Evolutionary conservation across 1,284 basidiomycete species (phyloP), one percentile per base, ranked within the genome.

Genomic region (Apiotrichum siamense): DNA sequence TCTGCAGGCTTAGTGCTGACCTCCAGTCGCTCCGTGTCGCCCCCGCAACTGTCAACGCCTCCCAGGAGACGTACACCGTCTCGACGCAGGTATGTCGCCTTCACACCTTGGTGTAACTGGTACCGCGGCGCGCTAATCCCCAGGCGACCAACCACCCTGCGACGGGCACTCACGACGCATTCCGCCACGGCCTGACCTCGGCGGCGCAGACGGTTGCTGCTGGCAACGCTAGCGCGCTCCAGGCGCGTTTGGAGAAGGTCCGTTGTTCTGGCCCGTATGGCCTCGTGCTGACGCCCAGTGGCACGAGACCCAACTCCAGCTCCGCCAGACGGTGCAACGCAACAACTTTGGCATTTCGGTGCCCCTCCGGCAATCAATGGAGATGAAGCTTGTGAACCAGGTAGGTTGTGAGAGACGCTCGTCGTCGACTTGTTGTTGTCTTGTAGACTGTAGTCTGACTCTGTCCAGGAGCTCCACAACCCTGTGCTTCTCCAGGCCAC

Each of bases 321-420:
- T 93, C 51, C 87, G 87, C 70, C 78, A 96, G 55, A 90, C 83
- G 39, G 77, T 96, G 75, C 82, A 91, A 69, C 82, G 93, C 49
- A 85, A 92, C 73, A 75, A 85, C 33, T 87, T 86, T 66, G 94
- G 94, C 33, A 70, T 97, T 59, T 88, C 88, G 61, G 85, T 87
- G 32, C 94, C 94, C 6, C 81, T 96, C 70, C 81, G 92, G 39
- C 77, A 84, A 52, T 78, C 94, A 63, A 97, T 98, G 94, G 94
- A 98, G 73, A 81, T 92, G 64, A 88, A 87, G 78, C 81, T 92
- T 42, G 88, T 90, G 15, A 75, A 81, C 45, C 74, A 82, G n/a
- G n/a, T n/a, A n/a, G n/a, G n/a, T n/a, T 55, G 92, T 92, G 64
- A 65, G 84, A 76, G 18, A n/a, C 37, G 26, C 13, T 18, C 7